Percentiles rank a stretch among this genome's conserved stretches.
These are phyloP conservation scores for Mycena sanguinolenta DNA, from an alignment of 768 basidiomycete species.

Conservation along the genomic window DNA sequence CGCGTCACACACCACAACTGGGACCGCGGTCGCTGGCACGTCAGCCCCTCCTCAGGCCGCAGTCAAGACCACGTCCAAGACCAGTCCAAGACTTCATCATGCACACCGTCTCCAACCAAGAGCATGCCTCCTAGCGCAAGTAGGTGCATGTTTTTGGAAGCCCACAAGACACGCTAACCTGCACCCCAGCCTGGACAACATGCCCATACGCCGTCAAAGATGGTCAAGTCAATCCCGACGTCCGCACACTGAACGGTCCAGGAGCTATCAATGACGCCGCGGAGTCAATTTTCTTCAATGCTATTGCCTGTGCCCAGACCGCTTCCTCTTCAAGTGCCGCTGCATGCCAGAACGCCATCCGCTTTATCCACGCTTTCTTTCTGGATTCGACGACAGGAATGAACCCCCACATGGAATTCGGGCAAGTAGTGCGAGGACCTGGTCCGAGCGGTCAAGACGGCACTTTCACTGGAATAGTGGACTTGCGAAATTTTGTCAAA, in stretches of 20 bases:
- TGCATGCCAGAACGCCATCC: slow-evolving; percentile 46
- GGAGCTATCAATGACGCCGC: slow-evolving; percentile 55
- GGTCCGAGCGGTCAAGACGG: slow-evolving; percentile 57
- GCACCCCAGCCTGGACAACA: slow-evolving; percentile 49
- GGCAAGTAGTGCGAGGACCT: slow-evolving; percentile 67
- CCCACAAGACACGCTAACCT: slow-evolving; percentile 6
- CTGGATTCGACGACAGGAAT: slow-evolving; percentile 57
- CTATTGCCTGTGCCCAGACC: slow-evolving; percentile 52
- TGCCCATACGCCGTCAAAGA: slow-evolving; percentile 65
- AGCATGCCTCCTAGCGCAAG: slow-evolving; percentile 64
- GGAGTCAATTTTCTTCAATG: slow-evolving; percentile 61
- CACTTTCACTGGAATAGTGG: slow-evolving; percentile 67
- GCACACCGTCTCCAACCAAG: slow-evolving; percentile 65
- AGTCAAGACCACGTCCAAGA: slow-evolving; percentile 40
- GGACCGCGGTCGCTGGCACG: slow-evolving; percentile 40
- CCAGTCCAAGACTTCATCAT: slow-evolving; percentile 43
- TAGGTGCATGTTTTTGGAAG: slow-evolving; percentile 43
- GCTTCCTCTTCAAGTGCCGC: slow-evolving; percentile 41
- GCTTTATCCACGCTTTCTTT: slow-evolving; percentile 63
- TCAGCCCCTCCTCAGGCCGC: slow-evolving; percentile 51
- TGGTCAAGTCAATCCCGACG: slow-evolving; percentile 70
- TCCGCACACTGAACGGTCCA: slow-evolving; percentile 58
- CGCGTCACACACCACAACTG: slow-evolving; percentile 28
- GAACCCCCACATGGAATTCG: slow-evolving; percentile 69
- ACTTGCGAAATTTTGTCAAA: slow-evolving; percentile 65